These are phyloP conservation scores for Psilocybe cyanescens DNA, from an alignment of 768 basidiomycete genomes.

Conservation along the genomic window DNA sequence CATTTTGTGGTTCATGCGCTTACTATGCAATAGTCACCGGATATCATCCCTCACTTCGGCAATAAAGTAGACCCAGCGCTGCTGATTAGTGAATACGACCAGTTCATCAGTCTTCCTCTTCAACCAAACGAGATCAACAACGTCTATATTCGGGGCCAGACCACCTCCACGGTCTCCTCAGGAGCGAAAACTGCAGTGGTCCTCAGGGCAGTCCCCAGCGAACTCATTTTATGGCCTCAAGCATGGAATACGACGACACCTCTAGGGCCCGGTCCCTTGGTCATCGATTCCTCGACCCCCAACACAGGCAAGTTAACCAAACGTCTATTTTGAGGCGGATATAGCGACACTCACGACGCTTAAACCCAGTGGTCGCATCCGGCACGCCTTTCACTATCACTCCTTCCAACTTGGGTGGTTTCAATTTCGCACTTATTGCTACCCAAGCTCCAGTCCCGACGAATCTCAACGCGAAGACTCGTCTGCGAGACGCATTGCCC, in stretches of 20 bases:
- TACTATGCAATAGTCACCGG: neutral
- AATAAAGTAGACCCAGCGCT: neutral
- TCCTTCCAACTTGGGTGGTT: neutral
- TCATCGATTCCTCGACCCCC: neutral
- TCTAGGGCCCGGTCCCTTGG: neutral
- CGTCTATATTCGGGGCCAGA: neutral
- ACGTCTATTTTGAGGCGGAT: neutral
- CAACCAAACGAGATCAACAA: slow-evolving; percentile 1
- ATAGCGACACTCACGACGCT: too few relatives aligned
- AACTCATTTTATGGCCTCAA: slow-evolving; percentile 2
- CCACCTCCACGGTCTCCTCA: neutral
- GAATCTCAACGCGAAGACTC: neutral
- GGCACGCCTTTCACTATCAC: neutral
- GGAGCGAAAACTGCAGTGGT: neutral
- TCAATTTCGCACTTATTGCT: neutral
- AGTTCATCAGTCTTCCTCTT: neutral
- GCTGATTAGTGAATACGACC: neutral
- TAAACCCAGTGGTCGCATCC: neutral
- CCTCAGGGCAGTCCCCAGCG: neutral
- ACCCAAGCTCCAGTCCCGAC: neutral
- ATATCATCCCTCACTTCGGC: slow-evolving; percentile 1
- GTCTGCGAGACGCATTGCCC: neutral
- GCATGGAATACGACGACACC: neutral
- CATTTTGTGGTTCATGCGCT: neutral
- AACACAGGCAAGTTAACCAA: neutral